Evolutionary conservation across 1,139 yeast species (phyloP), one percentile per base, ranked within the genome.

Genomic region (Suhomyces terraborum): DNA sequence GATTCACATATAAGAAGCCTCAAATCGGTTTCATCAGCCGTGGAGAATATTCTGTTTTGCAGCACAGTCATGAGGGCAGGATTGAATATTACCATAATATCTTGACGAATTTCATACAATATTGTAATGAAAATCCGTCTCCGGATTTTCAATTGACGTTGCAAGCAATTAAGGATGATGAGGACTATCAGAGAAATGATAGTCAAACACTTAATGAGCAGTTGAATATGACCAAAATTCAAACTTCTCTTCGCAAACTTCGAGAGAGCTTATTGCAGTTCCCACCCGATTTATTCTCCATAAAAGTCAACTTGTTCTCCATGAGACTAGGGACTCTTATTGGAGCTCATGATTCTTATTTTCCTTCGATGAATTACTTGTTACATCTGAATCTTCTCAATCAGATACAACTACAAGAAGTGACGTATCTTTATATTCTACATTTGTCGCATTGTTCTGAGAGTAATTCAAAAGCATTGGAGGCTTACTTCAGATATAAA

Each of bases 321-420:
- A 65, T 76, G 4, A 55, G 81, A 35, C 62, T 77, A 4, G 61
- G 81, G 0, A 59, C 77, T 0, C 61, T 69, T 4, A 56, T 73
- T 4, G 80, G 80, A 3, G 78, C 77, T 48, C 75, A 77, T 49
- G 81, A 79, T 46, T 75, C 85, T 0, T 81, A 79, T 49, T 47
- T 80, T 1, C 84, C 86, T 1, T 67, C 81, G 36, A 73, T 79
- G 6, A 58, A 58, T 30, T 73, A 69, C 49, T 55, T 79, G 9
- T 55, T 79, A 14, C 45, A 52, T 38, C 19, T 35, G 12, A 40
- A 27, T 0, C 38, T 62, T 1, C 52, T 77, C 16, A 46, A 51
- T 1, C 36, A 44, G 0, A 42, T 45, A 0, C 82, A 79, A 42
- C 38, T 55, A 1, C 54, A 60, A 18, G 83, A 78, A 42, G 52